Base-by-base conservation (phyloP, 2,329 filamentous ascomycete species). In the Fusarium sp. region DNA sequence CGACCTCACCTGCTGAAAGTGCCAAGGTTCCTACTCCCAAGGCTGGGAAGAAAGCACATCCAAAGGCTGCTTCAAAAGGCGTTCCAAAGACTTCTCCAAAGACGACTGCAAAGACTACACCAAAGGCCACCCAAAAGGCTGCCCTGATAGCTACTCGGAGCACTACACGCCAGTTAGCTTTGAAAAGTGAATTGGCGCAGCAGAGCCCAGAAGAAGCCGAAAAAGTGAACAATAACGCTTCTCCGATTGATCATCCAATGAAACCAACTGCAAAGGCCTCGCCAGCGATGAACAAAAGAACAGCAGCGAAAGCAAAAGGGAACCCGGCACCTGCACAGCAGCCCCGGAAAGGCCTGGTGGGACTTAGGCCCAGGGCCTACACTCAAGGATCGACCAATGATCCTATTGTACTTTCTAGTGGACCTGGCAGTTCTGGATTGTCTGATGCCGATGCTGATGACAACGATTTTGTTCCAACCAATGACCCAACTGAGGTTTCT, bases 321-420 rank as follows among this genome's bases (percentile, higher is more conserved):
- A 18, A 56, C 8, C 18, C 30, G 2, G 33, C 12, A 20, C 16
- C 49, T n/a, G 8, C 11, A 5, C 16, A n/a, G 38, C n/a, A 51
- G 11, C 8, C 42, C n/a, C 0, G 7, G 16, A 6, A 34, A 38
- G 28, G 15, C 6, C 44, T 51, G 40, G 33, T 47, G 11, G 12
- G 11, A 16, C 12, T 16, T 6, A 30, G 36, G 13, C 15, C 16
- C 9, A 45, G 8, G 11, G 11, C 40, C 4, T 26, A 65, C n/a
- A 30, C 38, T 16, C 51, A 49, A 18, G 56, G 47, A 11, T 34
- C 34, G 4, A 42, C 44, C 4, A n/a, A 59, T 5, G 55, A 62
- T 7, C 51, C 57, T 31, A 62, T 74, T 28, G 38, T 70, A 20
- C 52, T 74, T 6, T 70, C 72, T 18, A 74, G 72, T 18, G 65